Base-by-base conservation (phyloP, 1,139 yeast genomes). In the Magnusiomyces paraingens region DNA sequence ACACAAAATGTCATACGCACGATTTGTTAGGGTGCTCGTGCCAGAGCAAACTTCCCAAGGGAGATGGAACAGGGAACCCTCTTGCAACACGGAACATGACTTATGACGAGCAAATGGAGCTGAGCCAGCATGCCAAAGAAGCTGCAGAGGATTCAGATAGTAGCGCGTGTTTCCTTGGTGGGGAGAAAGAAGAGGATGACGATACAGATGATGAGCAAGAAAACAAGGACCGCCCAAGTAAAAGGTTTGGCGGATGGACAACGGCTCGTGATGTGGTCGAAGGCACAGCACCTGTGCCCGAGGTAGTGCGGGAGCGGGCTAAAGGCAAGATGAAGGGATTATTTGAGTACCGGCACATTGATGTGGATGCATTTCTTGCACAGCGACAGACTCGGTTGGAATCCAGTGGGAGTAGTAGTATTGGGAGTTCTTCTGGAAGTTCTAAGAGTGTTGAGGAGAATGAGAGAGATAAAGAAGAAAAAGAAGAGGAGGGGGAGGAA, bases 1-100 rank as follows among this genome's bases (percentile, higher is more conserved):
- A 73, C 1, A 80, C 88, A 0, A 66, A 61, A 12, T 83, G 89
- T 58, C 85, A 86, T 61, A 93, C 98, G 0, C 97, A 93, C 70
- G 95, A 86, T 62, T 69, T 90, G 58, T 76, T 90, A 51, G 84
- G 76, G n/a, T 90, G 97, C 67, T 64, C 68, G 0, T 90, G 97
- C 66, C 46, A 54, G 8, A 2, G 17, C 46, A 20, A 32, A 1
- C 21, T 21, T 32, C 51, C 12, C 1, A 10, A 17, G 55, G 57
- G 36, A 57, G 52, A 14, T 52, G 56, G 46, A 2, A 43, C 20
- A 17, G 43, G n/a, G 44, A 39, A 5, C 35, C 38, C 15, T 10
- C 26, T 8, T 15, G 41, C 35, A 20, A 18, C 40, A 4, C 22
- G 15, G 17, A 58, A 60, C 1, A 88, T 89, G 0, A 64, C 65